Base-by-base conservation (phyloP, 768 basidiomycete genomes). In the Boletus rubescentipes region DNA sequence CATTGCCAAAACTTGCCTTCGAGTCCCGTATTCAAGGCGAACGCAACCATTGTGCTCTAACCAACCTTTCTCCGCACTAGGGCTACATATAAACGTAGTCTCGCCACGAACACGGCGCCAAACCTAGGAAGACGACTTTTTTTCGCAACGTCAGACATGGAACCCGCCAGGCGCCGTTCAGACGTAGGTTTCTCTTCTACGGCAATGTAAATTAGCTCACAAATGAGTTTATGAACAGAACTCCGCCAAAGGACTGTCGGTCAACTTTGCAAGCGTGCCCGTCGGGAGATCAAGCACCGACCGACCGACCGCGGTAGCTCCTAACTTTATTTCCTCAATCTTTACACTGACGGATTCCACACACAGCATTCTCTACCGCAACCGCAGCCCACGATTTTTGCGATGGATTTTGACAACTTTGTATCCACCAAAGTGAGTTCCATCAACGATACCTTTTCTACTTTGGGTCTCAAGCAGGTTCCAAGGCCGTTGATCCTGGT, bases 1-100 rank as follows among this genome's bases (percentile, higher is more conserved):
- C 41, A 39, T 53, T 55, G 51, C 40, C 30, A 54, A 55, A 48
- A 29, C 23, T 10, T 32, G 32, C 49, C 44, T 45, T 45, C 18
- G 29, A 39, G 39, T 15, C 38, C 20, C 41, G 32, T 37, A 42
- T 43, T 45, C 53, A 46, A 39, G 55, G 46, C 16, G 48, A 51
- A 37, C 26, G 32, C 23, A 42, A 44, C n/a, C 38, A 35, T 15
- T 23, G 52, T 2, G 21, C 30, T 38, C 44, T 30, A 9, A 26
- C 38, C 18, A 48, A 23, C 31, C 29, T 42, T 31, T 3, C 11
- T 41, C 26, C 48, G 5, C n/a, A 35, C 35, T 35, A n/a, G 35
- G 20, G 38, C 40, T 35, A 20, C 49, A 46, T 66, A 64, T 61
- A 63, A 53, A 52, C 41, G 30, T 35, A 30, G 38, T 52, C 39